Evolutionary conservation across 140 eudicot species (phyloP), one percentile per base, ranked within the genome.

Genomic region (Cichorium intybus): DNA sequence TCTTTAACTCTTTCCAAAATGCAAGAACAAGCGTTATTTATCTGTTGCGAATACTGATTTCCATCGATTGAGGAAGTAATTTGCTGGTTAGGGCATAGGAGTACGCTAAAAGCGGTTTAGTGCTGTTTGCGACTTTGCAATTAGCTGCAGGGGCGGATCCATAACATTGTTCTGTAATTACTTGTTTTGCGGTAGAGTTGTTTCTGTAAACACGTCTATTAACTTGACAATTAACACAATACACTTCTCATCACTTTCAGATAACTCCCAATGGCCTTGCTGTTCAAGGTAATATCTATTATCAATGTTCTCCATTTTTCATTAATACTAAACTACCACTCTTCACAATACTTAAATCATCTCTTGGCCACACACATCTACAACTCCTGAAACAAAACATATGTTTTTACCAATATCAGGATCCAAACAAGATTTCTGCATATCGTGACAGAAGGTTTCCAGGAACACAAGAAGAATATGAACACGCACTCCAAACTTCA

Each of bases 401-500:
- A 8, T 10, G 10, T 75, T 29, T 47, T 57, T 76, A 21, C 53
- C 17, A 27, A 15, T 65, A 18, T 59, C 79, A 92, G 99, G 96
- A 93, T 78, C 88, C 79, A 54, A 84, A 68, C 71, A 88, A 88
- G 85, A 71, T 93, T 15, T 93, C 99, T 21, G 95, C 93, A 2
- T 93, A 93, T 23, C 81, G 99, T 63, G 99, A 93, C 62, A 79
- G 96, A 78, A 85, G 95, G 87, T 93, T 93, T 76, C 88, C 85
- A 29, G 99, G 99, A 71, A 59, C 82, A 18, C 97, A 93, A 75
- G 99, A 93, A 60, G 99, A 88, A 71, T 93, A 80, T 63, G 99
- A 93, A 50, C 83, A 88, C 50, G 95, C 99, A 23, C 87, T 93
- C 50, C 82, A 75, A 73, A 88, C 81, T 41, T 83, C 97, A 26